These are phyloP conservation scores for Zalaria obscura DNA, from an alignment of 2,329 filamentous ascomycete species.

Conservation along the genomic window DNA sequence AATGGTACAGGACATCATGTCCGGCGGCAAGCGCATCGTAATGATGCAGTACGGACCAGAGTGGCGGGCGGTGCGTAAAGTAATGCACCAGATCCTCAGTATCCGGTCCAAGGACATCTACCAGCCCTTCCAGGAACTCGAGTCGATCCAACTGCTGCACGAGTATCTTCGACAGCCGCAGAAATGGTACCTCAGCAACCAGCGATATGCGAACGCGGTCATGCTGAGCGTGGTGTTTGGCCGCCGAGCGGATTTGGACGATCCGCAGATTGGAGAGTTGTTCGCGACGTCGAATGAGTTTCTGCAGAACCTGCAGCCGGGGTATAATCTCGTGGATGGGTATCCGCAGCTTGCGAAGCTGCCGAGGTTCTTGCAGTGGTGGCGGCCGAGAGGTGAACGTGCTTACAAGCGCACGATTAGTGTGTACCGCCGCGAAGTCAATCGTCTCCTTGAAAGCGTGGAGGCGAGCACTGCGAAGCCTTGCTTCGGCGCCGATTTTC, in stretches of 20 bases:
- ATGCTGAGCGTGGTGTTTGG: slow-evolving; percentile 25
- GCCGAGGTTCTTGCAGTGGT: slow-evolving; percentile 4
- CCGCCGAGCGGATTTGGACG: slow-evolving; percentile 11
- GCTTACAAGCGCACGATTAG: slow-evolving; percentile 1
- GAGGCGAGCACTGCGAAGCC: slow-evolving; percentile 19
- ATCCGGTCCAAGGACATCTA: slow-evolving; percentile 30
- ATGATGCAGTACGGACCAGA: slow-evolving; percentile 31
- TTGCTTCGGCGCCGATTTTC: slow-evolving; percentile 22
- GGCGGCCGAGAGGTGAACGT: slow-evolving; percentile 1
- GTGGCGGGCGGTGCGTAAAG: slow-evolving; percentile 33
- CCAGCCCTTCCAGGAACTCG: slow-evolving; percentile 30
- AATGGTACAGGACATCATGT: slow-evolving; percentile 29
- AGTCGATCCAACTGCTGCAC: slow-evolving; percentile 32
- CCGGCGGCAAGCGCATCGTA: slow-evolving; percentile 32
- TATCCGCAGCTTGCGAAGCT: slow-evolving; percentile 9
- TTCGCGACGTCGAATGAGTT: slow-evolving; percentile 1
- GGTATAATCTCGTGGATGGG: slow-evolving; percentile 6
- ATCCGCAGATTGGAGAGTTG: slow-evolving; percentile 11
- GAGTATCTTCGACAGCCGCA: slow-evolving; percentile 29
- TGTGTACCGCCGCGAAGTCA: slow-evolving; percentile 2
- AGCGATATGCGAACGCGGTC: slow-evolving; percentile 35
- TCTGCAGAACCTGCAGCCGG: slow-evolving; percentile 4
- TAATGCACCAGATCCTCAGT: slow-evolving; percentile 28
- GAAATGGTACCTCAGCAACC: slow-evolving; percentile 30
- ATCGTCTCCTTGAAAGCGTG: slow-evolving; percentile 13